Base-by-base conservation (phyloP, 768 basidiomycete species). In the Boletus subcaerulescens region DNA sequence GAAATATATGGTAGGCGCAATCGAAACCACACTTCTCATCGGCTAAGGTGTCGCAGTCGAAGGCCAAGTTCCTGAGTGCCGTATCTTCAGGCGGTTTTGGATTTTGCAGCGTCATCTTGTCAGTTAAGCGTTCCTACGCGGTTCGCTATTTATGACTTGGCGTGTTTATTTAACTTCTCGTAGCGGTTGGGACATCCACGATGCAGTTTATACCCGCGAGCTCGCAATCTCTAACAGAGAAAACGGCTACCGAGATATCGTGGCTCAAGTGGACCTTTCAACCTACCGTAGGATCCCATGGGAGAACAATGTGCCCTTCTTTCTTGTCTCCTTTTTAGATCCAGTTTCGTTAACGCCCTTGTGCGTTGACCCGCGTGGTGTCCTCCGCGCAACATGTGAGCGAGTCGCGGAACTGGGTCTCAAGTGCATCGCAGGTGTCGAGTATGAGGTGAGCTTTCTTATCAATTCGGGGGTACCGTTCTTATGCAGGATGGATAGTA, bases 71-170 rank as follows among this genome's bases (percentile, higher is more conserved):
- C 68, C 66, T 97, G 33, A 84, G 84, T 46, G 88, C 91, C 0
- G 89, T 79, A 9, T 81, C 85, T 47, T 81, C 86, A 1, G 84
- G 86, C 58, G 93, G 93, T 0, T 96, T 97, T 68, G 92, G 93
- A 6, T 97, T 95, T 74, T 96, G 92, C 74, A 91, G 89, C 62
- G 89, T 95, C 45, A 84, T 95, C 53, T 98, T 95, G 91, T 90
- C 56, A 63, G 87, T 76, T 5, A n/a, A 35, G 40, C 5, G 3
- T 36, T 46, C 51, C 15, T 24, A n/a, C 10, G 1, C 24, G 6
- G 24, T 47, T 2, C 0, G 10, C 9, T 40, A 42, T 48, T 43
- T 48, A 14, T 43, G 10, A 44, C 11, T 15, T 14, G 29, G 45
- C 33, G 39, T 61, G 42, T 51, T 55, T 51, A 50, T 51, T 54